These are phyloP conservation scores for Aspergillus heteromorphus DNA, from an alignment of 495 filamentous ascomycete genomes.

Conservation along the genomic window DNA sequence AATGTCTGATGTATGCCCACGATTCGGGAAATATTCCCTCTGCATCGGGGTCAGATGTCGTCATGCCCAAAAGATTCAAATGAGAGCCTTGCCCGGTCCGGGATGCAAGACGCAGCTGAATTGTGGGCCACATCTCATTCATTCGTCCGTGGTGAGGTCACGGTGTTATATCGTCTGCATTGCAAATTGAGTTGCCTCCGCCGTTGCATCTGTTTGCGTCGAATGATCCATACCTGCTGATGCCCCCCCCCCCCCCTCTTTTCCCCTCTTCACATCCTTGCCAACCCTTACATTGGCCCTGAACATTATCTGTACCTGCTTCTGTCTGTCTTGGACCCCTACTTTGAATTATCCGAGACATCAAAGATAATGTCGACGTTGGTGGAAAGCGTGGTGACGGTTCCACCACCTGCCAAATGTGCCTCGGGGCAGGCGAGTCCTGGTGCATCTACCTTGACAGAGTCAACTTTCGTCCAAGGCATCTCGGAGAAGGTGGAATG, in stretches of 20 bases:
- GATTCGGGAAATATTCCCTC: constrained; percentile 11
- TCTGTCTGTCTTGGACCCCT: not conserved
- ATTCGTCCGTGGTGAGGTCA: constrained; percentile 4
- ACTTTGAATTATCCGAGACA: constrained; percentile 17
- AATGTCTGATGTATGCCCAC: constrained; percentile 11
- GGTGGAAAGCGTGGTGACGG: constrained; percentile 20
- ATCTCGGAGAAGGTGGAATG: constrained; percentile 23
- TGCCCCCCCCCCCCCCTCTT: not conserved
- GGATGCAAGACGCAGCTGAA: not conserved
- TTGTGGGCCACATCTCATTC: not conserved
- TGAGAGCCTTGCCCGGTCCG: constrained; percentile 8
- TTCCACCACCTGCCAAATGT: constrained; percentile 21
- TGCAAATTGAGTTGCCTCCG: not conserved
- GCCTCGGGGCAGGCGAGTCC: constrained; percentile 12
- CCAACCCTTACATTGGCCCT: not conserved
- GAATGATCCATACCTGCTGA: not conserved
- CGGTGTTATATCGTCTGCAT: not conserved
- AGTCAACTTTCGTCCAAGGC: constrained; percentile 18
- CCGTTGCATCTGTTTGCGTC: not conserved
- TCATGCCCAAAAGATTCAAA: constrained; percentile 16
- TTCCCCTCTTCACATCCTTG: not conserved
- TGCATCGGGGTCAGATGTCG: constrained; percentile 9
- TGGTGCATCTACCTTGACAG: constrained; percentile 22
- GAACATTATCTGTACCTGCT: not conserved
- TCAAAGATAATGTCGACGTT: constrained; percentile 20